A percentile compares a stretch with the other conserved stretches of the same genome.
These are phyloP conservation scores for Ceratocystis papillata DNA, from an alignment of 2,329 filamentous ascomycete genomes.

Conservation along the genomic window DNA sequence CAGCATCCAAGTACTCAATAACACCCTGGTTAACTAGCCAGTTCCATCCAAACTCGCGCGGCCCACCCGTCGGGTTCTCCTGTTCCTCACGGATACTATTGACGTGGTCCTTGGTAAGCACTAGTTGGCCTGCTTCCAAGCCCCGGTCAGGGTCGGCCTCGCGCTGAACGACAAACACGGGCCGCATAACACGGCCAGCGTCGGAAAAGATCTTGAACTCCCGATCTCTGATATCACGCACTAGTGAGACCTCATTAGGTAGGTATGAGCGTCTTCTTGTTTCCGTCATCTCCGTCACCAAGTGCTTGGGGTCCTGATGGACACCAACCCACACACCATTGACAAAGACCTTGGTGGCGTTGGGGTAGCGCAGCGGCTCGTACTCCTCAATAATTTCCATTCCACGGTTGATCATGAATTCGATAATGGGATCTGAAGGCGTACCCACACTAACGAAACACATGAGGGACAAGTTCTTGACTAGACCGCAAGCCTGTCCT, in stretches of 20 bases:
- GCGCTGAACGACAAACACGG: constrained; percentile 87
- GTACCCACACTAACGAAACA: constrained; percentile 96
- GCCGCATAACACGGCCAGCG: constrained; percentile 86
- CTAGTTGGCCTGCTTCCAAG: constrained; percentile 54
- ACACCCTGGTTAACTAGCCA: constrained; percentile 73
- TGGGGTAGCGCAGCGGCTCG: constrained; percentile 69
- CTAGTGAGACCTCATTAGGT: constrained; percentile 83
- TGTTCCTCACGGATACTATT: constrained; percentile 67
- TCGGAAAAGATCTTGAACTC: constrained; percentile 99
- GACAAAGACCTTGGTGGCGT: constrained; percentile 95
- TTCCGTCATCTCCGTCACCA: constrained; percentile 67
- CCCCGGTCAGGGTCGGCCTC: constrained; percentile 59
- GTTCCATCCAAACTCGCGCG: constrained; percentile 70
- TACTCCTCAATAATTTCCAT: constrained; percentile 98
- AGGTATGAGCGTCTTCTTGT: constrained; percentile 73
- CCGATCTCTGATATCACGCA: constrained; percentile 90
- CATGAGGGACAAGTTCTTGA: constrained; percentile 97
- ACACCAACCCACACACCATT: constrained; percentile 98
- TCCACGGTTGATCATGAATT: constrained; percentile 90
- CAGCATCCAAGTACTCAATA: constrained; percentile 92
- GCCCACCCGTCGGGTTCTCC: constrained; percentile 50
- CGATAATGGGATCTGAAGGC: constrained; percentile 76
- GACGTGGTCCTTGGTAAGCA: constrained; percentile 71
- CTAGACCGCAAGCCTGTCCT: constrained; percentile 93
- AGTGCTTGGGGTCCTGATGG: constrained; percentile 74